Evolutionary conservation across 163 green algal genomes (phyloP), one percentile per base, ranked within the genome.

Genomic region (Trebouxia gelatinosa): DNA sequence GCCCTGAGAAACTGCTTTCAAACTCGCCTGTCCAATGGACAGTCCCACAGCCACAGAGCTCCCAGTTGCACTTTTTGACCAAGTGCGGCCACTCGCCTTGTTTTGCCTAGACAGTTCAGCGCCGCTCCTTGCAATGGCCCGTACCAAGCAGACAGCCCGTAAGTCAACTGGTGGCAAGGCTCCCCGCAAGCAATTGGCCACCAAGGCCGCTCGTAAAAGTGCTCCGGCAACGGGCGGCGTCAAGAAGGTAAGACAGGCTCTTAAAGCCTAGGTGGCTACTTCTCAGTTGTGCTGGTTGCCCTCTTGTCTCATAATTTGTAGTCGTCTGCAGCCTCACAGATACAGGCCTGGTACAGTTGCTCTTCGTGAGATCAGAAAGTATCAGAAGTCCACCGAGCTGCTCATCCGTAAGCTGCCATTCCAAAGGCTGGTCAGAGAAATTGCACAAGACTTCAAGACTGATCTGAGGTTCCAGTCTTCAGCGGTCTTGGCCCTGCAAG

Each of bases 401-500:
- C 87, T 97, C 28, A 97, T 97, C 87, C 88, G 92, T 84, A 97
- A 97, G 87, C 85, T 97, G 77, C 92, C 92, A 72, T 97, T 97
- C 89, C 92, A 97, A 87, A 85, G 92, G 35, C 89, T 97, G 59
- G 92, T 97, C 29, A 86, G 92, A 58, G 92, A 97, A 84, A 97
- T 97, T 76, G 92, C 92, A 34, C 92, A 97, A 85, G 92, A 97
- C 84, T 97, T 95, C 89, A 97, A 97, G 91, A 96, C 92, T 72
- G 92, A 97, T 85, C 85, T 97, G 85, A 87, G 92, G 39, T 83
- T 83, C 78, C 78, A 83, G 78, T 70, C 31, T 54, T 62, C 23
- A 67, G 80, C 80, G n/a, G 75, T 85, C 39, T 67, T 85, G 67
- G 80, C 80, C 31, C 80, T 85, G 43, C 80, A 84, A 71, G 85